A percentile compares a stretch with the other conserved stretches of the same genome.
These are phyloP conservation scores for Peziza echinospora DNA, from an alignment of 495 filamentous ascomycete genomes.

Conservation along the genomic window DNA sequence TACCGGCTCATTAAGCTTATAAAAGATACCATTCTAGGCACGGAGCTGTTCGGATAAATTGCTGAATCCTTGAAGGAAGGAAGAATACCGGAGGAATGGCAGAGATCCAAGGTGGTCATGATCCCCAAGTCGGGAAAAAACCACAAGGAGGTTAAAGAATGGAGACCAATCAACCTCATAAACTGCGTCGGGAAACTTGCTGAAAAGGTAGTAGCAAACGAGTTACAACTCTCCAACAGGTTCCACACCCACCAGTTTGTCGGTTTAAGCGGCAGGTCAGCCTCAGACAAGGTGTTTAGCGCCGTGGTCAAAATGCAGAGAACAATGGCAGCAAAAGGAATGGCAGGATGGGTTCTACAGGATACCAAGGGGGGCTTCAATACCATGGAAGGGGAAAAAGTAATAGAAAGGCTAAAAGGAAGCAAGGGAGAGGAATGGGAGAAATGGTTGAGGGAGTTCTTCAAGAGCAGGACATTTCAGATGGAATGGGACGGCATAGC, in stretches of 20 bases:
- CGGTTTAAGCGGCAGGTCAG: too few species aligned
- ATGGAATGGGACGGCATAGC: too few species aligned
- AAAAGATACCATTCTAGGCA: not conserved
- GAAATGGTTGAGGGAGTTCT: not conserved
- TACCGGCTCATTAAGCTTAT: not conserved
- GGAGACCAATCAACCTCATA: not conserved
- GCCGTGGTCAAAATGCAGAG: not conserved
- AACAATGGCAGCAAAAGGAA: not conserved
- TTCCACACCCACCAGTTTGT: not conserved
- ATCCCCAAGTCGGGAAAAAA: not conserved
- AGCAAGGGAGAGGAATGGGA: not conserved
- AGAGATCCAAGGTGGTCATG: not conserved
- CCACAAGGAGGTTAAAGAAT: not conserved
- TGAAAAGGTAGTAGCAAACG: not conserved
- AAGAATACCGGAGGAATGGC: not conserved
- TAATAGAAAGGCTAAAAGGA: not conserved
- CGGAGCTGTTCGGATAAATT: not conserved
- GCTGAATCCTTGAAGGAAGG: not conserved
- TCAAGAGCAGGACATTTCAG: too few species aligned
- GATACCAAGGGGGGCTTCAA: not conserved
- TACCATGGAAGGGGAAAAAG: not conserved
- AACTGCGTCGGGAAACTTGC: not conserved
- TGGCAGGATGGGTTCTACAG: not conserved
- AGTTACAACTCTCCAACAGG: not conserved
- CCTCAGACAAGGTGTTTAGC: not conserved